Evolutionary conservation across 2,329 filamentous ascomycete genomes (phyloP).

Genomic region (Aspergillus hiratsukae): DNA sequence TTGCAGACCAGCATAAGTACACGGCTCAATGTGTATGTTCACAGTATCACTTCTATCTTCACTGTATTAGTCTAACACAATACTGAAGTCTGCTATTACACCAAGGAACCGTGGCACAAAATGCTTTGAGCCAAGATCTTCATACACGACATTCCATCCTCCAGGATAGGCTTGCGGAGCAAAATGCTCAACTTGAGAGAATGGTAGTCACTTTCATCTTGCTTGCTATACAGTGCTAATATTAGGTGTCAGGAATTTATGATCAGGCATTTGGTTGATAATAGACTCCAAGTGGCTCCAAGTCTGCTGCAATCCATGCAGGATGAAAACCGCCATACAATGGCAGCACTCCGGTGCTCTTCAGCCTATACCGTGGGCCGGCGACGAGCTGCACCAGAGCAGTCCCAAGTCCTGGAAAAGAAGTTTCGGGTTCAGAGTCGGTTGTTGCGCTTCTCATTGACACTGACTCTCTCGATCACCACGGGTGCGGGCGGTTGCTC

Average conservation of each 20-base stretch:
- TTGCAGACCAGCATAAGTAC: not conserved
- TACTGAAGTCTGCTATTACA: not conserved
- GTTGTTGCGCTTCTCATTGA: not conserved
- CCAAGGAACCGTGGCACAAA: not conserved
- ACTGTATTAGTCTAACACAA: not conserved
- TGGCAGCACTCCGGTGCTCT: not conserved
- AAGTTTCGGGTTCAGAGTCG: not conserved
- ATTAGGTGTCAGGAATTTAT: not conserved
- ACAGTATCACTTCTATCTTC: not conserved
- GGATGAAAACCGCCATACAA: not conserved
- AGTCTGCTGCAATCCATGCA: not conserved
- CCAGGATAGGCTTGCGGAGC: not conserved
- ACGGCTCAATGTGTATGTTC: not conserved
- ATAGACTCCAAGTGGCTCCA: not conserved
- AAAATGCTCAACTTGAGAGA: not conserved
- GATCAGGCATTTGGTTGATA: not conserved
- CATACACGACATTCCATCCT: not conserved
- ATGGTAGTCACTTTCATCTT: not conserved
- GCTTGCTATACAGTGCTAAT: not conserved
- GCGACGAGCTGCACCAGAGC: too few relatives aligned
- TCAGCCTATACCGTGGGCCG: too few relatives aligned
- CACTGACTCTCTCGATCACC: not conserved
- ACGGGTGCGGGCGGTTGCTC: not conserved
- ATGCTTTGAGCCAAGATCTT: not conserved
- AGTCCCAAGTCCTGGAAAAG: not conserved